These are phyloP conservation scores for Apodospora peruviana DNA, from an alignment of 495 filamentous ascomycete species.

Conservation along the genomic window DNA sequence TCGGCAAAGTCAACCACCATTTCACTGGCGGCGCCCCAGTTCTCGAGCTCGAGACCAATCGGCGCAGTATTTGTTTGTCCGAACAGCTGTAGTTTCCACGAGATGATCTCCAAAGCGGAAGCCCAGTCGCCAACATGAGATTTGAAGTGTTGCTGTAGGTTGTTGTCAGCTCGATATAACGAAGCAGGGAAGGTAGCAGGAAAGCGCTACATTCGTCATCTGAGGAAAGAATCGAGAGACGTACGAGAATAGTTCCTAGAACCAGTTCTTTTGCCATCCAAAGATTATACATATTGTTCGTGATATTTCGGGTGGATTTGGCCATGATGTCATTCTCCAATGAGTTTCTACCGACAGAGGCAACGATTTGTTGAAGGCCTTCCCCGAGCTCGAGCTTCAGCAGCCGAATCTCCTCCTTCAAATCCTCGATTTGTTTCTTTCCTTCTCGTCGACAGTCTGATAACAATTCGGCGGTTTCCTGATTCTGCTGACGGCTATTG, in stretches of 20 bases:
- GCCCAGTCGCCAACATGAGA: neutral
- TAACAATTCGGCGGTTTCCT: neutral
- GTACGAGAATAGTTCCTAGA: neutral
- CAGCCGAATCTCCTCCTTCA: neutral
- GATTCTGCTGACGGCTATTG: neutral
- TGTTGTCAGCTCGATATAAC: neutral
- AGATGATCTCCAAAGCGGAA: neutral
- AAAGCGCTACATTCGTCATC: no score
- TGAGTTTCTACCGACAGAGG: neutral
- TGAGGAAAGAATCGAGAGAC: neutral
- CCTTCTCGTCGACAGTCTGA: neutral
- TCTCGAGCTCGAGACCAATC: no score
- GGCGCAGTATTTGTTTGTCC: no score
- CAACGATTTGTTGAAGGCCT: neutral
- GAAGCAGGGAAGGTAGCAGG: no score
- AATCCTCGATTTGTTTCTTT: neutral
- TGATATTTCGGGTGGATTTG: no score
- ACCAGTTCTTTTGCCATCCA: neutral
- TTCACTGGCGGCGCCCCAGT: no score
- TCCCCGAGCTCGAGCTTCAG: neutral
- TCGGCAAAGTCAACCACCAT: no score
- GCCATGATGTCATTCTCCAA: neutral
- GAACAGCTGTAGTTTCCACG: neutral
- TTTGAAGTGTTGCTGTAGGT: neutral
- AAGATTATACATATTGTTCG: neutral